Percentiles rank a stretch among this genome's conserved stretches.
These are phyloP conservation scores for Bocquillonia castaneifolia DNA, from an alignment of 441 rosid genomes.

Conservation along the genomic window DNA sequence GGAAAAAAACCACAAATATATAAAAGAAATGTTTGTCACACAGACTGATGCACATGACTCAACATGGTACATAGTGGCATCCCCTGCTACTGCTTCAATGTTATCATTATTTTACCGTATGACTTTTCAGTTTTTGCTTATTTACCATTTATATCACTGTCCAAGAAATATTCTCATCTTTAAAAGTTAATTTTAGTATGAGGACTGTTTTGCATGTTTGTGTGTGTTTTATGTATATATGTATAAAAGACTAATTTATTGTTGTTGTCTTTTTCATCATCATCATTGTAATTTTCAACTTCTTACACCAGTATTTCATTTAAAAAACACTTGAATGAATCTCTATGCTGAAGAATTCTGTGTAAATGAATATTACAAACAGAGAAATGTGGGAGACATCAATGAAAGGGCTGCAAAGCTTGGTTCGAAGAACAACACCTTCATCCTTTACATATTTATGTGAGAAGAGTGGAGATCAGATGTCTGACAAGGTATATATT, in stretches of 20 bases:
- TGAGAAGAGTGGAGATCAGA: conserved; percentile 65
- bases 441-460: conserved; percentile 81
- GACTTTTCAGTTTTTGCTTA: not conserved
- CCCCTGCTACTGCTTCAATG: not conserved
- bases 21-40: too few relatives aligned
- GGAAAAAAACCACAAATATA: too few relatives aligned
- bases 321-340: not conserved
- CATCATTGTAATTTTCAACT: not conserved
- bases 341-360: conserved; percentile 11
- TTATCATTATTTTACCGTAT: not conserved
- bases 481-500: conserved; percentile 67
- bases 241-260: not conserved
- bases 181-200: not conserved
- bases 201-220: too few relatives aligned
- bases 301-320: not conserved
- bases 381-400: conserved; percentile 99
- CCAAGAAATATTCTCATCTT: not conserved
- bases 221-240: conserved; percentile 3
- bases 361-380: conserved; percentile 30
- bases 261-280: not conserved
- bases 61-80: not conserved
- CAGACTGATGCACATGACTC: not conserved
- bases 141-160: not conserved
- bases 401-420: conserved; percentile 85
- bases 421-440: conserved; percentile 74